Evolutionary conservation across 352 stramenopile genomes (phyloP), one percentile per base, ranked within the genome.

Genomic region (Globisporangium radiosum): DNA sequence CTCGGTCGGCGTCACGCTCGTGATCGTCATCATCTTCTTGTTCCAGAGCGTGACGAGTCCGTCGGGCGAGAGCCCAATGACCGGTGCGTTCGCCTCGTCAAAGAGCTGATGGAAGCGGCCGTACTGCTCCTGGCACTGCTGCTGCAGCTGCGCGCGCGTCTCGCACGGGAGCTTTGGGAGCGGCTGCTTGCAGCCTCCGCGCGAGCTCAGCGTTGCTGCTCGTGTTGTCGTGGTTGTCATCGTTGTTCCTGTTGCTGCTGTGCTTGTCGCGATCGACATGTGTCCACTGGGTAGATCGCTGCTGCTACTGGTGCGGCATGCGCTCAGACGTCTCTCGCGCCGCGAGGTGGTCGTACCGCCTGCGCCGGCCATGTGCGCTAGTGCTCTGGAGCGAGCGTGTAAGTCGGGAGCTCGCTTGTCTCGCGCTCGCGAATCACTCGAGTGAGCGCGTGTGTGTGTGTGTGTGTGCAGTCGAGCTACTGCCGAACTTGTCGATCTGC

Each of bases 1-100:
- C 25, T 74, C 57, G 9, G 33, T 60, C 17, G 63, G 17, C 15
- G 52, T 49, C 9, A 77, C 49, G n/a, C 66, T 73, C 40, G 74
- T 79, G 48, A 84, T 64, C 44, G 72, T 52, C 47, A 64, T 68
- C 42, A 88, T 63, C 60, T 79, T 81, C 14, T 76, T 52, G 68
- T 91, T 91, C 81, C 81, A 91, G 48, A 87, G 69, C 53, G 76
- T 71, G n/a, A 91, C 68, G 59, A 50, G 56, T 4, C 75, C 76
- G 49, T 76, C 62, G 11, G 55, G 49, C 44, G 72, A 66, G 49
- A 88, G 52, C 13, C 69, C 75, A 36, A 91, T 57, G 33, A 65
- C 69, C 0, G 81, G 78, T 37, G 73, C 81, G 40, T 81, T 78
- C 9, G 78, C 78, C 33, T 81, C 69, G 45, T 76, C 72, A 36